phyloP scores from a whole-genome alignment of 2,329 filamentous ascomycete species.

The Stachybotrys echinatus region DNA sequence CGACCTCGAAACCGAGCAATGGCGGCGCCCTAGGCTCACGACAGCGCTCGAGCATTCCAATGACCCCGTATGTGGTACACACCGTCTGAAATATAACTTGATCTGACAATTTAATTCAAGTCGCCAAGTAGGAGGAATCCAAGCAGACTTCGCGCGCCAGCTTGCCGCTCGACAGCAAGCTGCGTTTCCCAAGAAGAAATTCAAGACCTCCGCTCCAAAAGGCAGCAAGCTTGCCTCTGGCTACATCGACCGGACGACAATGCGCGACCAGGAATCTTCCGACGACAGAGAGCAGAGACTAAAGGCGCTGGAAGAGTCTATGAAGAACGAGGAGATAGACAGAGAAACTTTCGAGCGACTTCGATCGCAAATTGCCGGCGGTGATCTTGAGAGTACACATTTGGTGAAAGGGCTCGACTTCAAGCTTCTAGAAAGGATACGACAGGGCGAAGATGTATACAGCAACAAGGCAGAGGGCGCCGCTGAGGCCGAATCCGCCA shows the following conservation, averaged over 20 bases:
- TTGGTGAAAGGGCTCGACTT: constrained; percentile 90
- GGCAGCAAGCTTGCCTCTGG: constrained; percentile 74
- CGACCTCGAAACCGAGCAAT: constrained; percentile 16
- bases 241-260: constrained; percentile 76
- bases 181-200: constrained; percentile 60
- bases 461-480: constrained; percentile 23
- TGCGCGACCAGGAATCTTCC: constrained; percentile 48
- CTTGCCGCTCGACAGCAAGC: constrained; percentile 65
- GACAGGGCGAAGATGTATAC: constrained; percentile 63
- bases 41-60: constrained; percentile 76
- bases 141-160: constrained; percentile 75
- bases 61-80: constrained; percentile 73
- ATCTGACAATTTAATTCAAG: constrained; percentile 35
- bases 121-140: constrained; percentile 52
- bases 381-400: constrained; percentile 75
- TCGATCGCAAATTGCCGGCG: constrained; percentile 72
- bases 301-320: constrained; percentile 72
- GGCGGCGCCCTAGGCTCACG: constrained; percentile 65
- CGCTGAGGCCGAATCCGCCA: not conserved
- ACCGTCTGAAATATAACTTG: not conserved
- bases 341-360: constrained; percentile 71
- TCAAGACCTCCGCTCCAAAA: constrained; percentile 74
- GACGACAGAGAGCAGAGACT: constrained; percentile 60
- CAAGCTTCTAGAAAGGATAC: constrained; percentile 66
- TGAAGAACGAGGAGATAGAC: constrained; percentile 82